These are phyloP conservation scores for Ilex aquifolium DNA, from an alignment of 257 asterid genomes.

Conservation along the genomic window DNA sequence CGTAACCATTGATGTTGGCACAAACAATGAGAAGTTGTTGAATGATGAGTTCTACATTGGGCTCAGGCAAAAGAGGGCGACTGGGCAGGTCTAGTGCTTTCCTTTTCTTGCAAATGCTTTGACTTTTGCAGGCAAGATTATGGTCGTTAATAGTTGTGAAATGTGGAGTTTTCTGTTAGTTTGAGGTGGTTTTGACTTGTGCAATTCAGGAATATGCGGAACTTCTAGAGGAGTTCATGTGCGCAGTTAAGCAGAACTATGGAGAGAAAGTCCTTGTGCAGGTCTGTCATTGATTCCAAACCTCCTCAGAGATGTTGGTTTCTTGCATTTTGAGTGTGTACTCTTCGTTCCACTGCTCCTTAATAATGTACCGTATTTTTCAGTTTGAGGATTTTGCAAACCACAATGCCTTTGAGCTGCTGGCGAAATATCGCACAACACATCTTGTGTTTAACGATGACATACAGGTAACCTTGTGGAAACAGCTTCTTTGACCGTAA, in stretches of 20 bases:
- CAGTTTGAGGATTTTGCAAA: constrained; percentile 97
- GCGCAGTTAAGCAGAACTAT: constrained; percentile 76
- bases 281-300: constrained; percentile 22
- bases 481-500: background rate
- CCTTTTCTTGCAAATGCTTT: background rate
- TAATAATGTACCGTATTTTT: constrained; percentile 9
- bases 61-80: constrained; percentile 71
- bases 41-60: constrained; percentile 91
- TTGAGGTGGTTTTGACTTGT: constrained; percentile 14
- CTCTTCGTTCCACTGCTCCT: constrained; percentile 2
- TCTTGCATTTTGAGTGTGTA: constrained; percentile 3
- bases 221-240: constrained; percentile 82
- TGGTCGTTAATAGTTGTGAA: too few species aligned
- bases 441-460: constrained; percentile 95
- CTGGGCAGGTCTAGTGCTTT: constrained; percentile 53
- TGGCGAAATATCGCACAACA: constrained; percentile 64
- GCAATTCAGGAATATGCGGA: constrained; percentile 66
- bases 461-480: constrained; percentile 50
- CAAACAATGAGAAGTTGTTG: constrained; percentile 67
- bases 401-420: constrained; percentile 85
- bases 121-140: constrained; percentile 1
- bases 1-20: constrained; percentile 85
- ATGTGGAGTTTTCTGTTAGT: background rate
- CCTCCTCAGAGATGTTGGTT: too few species aligned
- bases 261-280: constrained; percentile 87